Evolutionary conservation across 495 filamentous ascomycete species (phyloP).

Genomic region (Penicillium robsamsonii): DNA sequence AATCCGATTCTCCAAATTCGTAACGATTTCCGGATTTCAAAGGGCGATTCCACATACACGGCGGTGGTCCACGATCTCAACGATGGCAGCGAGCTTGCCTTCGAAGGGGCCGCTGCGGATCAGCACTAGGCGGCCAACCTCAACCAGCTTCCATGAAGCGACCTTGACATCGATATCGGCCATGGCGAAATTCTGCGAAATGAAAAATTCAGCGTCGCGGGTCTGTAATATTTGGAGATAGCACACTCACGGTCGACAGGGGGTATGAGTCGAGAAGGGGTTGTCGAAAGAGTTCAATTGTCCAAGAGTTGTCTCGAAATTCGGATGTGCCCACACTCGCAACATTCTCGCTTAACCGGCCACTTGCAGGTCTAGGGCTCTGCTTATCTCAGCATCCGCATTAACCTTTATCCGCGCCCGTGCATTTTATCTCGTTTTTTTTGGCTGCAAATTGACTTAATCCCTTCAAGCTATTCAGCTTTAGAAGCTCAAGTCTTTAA

Average conservation of each 20-base stretch:
- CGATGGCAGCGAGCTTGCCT: constrained; percentile 86
- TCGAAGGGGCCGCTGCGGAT: constrained; percentile 72
- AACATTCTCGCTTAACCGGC: constrained; percentile 33
- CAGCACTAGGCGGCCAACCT: constrained; percentile 94
- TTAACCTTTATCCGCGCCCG: constrained; percentile 22
- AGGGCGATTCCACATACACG: constrained; percentile 67
- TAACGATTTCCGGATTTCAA: constrained; percentile 12
- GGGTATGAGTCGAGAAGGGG: constrained; percentile 40
- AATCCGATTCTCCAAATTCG: constrained; percentile 7
- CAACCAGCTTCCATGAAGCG: constrained; percentile 83
- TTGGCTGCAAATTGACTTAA: constrained; percentile 9
- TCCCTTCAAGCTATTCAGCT: constrained; percentile 11
- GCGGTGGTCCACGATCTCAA: constrained; percentile 99
- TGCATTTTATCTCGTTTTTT: constrained; percentile 30
- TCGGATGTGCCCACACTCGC: constrained; percentile 42
- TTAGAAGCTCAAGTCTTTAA: constrained; percentile 4
- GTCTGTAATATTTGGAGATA: constrained; percentile 16
- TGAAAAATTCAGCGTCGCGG: constrained; percentile 25
- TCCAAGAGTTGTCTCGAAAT: constrained; percentile 44
- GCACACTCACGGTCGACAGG: constrained; percentile 49
- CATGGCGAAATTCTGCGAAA: constrained; percentile 50
- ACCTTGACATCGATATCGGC: constrained; percentile 69
- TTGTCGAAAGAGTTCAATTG: constrained; percentile 49
- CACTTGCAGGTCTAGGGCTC: constrained; percentile 41
- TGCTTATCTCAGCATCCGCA: constrained; percentile 22